These are phyloP conservation scores for Sporothrix brasiliensis DNA, from an alignment of 2,329 filamentous ascomycete genomes.

Conservation along the genomic window DNA sequence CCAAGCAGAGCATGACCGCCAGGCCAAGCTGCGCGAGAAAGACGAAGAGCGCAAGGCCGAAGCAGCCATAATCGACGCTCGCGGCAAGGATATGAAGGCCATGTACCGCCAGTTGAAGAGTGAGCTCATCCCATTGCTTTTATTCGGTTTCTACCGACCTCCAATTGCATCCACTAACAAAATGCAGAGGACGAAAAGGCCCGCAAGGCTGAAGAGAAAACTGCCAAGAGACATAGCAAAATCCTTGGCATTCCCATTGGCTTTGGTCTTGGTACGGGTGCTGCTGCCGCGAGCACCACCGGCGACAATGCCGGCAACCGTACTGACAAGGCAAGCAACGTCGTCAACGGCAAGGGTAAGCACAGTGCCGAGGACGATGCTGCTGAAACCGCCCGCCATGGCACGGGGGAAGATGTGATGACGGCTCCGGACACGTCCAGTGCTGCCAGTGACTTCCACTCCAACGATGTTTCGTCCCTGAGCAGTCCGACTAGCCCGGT, in stretches of 20 bases:
- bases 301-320: background rate
- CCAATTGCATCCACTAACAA: background rate
- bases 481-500: background rate
- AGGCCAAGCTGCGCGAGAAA: conserved; percentile 64
- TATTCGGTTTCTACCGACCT: background rate
- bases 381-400: background rate
- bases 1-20: conserved; percentile 68
- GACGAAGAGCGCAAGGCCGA: conserved; percentile 54
- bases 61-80: conserved; percentile 49
- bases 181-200: conserved; percentile 49
- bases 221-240: background rate
- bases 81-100: conserved; percentile 58
- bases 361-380: background rate
- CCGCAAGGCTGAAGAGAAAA: conserved; percentile 52
- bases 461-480: conserved; percentile 9
- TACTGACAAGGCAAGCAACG: conserved; percentile 6
- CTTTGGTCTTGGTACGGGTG: conserved; percentile 47
- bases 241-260: conserved; percentile 18
- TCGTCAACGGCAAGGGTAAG: conserved; percentile 21
- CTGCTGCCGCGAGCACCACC: conserved; percentile 14
- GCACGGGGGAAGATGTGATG: conserved; percentile 19
- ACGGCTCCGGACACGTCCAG: conserved; percentile 28
- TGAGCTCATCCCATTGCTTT: conserved; percentile 41
- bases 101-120: conserved; percentile 61
- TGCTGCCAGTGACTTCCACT: background rate